A percentile compares a stretch with the other conserved stretches of the same genome.
Evolutionary conservation across 176 grass and related monocot species (phyloP).

Genomic region (Sorghum bicolor): DNA sequence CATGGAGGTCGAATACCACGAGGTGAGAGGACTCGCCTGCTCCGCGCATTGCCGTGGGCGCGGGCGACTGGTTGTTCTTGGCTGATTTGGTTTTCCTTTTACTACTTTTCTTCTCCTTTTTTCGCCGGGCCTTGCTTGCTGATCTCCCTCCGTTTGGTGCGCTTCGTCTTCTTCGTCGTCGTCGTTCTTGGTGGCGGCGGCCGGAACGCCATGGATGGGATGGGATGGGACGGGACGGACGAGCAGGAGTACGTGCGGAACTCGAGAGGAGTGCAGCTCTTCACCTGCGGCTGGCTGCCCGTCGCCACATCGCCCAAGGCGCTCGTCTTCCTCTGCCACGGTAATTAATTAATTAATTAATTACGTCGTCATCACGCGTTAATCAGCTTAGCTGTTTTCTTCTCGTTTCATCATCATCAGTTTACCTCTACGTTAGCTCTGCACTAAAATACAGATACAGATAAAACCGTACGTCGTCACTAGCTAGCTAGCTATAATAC

Average conservation of each 20-base stretch:
- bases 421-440: neutral
- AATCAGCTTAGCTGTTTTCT: neutral
- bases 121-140: neutral
- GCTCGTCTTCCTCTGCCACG: constrained; percentile 97
- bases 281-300: constrained; percentile 94
- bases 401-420: neutral
- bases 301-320: constrained; percentile 58
- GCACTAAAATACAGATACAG: neutral
- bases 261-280: constrained; percentile 76
- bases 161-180: neutral
- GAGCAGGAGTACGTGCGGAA: constrained; percentile 75
- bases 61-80: neutral
- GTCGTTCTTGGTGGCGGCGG: neutral
- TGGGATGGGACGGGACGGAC: neutral
- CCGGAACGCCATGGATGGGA: neutral
- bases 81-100: neutral
- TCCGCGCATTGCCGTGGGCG: neutral
- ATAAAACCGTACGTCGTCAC: neutral
- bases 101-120: neutral
- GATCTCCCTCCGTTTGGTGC: neutral
- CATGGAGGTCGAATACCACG: constrained; percentile 40
- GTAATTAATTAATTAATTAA: too few species aligned
- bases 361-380: neutral
- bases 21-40: neutral
- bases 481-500: too few species aligned